Conservation (phyloP, 2,329 filamentous ascomycete genomes). For the Verruconis gallopava region DNA sequence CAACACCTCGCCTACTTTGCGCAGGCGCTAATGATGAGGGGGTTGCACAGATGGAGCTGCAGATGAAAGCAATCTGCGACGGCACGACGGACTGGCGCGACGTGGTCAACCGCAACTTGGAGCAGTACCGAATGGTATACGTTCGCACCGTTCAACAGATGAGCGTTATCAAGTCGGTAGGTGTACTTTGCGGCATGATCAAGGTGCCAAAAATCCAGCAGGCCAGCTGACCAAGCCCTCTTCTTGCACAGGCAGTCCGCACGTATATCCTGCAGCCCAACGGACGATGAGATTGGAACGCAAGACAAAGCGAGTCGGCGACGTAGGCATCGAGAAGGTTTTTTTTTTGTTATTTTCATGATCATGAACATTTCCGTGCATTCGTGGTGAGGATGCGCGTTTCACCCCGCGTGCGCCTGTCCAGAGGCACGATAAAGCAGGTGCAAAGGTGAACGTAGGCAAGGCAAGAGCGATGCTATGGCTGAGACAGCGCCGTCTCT, state of each 20-base stretch:
- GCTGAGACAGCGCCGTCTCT: too few species aligned
- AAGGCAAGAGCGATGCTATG: too few species aligned
- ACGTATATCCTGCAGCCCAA: conserved; percentile 23
- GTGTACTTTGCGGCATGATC: conserved; percentile 14
- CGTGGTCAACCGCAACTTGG: conserved; percentile 71
- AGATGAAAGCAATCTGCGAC: conserved; percentile 94
- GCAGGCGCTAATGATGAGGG: too few species aligned
- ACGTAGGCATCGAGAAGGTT: not conserved
- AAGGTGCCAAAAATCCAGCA: too few species aligned
- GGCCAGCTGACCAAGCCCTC: too few species aligned
- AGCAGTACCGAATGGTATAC: conserved; percentile 80
- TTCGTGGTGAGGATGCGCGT: too few species aligned
- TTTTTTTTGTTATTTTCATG: too few species aligned
- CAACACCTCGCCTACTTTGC: not conserved
- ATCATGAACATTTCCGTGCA: too few species aligned
- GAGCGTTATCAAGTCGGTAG: conserved; percentile 42
- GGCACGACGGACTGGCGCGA: conserved; percentile 60
- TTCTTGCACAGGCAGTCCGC: conserved; percentile 22
- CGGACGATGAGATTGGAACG: too few species aligned
- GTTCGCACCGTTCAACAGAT: conserved; percentile 67
- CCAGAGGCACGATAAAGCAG: too few species aligned
- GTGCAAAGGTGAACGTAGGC: too few species aligned
- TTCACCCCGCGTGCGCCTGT: too few species aligned
- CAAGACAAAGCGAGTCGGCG: conserved; percentile 13
- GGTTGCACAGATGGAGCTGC: conserved; percentile 60